Base-by-base conservation (phyloP, 768 basidiomycete genomes). In the Sistotremastrum niveocremeum region DNA sequence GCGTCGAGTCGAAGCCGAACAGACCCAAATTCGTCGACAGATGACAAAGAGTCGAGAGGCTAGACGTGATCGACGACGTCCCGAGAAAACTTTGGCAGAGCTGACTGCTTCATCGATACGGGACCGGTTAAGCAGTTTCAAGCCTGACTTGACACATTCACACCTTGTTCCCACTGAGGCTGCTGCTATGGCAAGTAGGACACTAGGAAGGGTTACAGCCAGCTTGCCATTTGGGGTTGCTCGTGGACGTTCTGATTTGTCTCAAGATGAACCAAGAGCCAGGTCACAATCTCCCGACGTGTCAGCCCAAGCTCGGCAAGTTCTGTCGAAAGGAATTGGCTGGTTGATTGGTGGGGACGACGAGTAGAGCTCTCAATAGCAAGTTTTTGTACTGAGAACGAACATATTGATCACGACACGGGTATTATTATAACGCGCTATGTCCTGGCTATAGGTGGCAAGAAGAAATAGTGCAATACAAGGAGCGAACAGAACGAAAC, bases 281-380 rank as follows among this genome's bases (percentile, higher is more conserved):
- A 57, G 48, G 51, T 58, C 52, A 59, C 73, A 73, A 44, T 66
- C 66, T 36, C 77, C 73, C 11, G 82, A 83, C 45, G 78, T 84
- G 37, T 76, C 80, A 12, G 60, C 73, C n/a, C 79, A 82, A 54
- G 88, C 88, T 2, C 76, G 78, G 42, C 72, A 81, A 33, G 87
- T 79, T 3, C 61, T 98, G 37, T 84, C 87, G 35, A 82, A 83
- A 56, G 94, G 94, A 6, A 87, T 98, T 44, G 93, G 93, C 31
- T 98, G 94, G 94, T 69, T 98, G 31, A 79, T 98, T 47, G 94
- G 94, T 37, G 84, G 79, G 8, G 90, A 91, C 49, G 81, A 79
- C 20, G 59, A 59, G 44, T 44, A 38, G 37, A 41, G 37, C 12
- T 30, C 10, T 6, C 34, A 12, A 11, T 4, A 28, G 29, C 7